phyloP scores from a whole-genome alignment of 768 basidiomycete species.

The Rhizopogon sp. region DNA sequence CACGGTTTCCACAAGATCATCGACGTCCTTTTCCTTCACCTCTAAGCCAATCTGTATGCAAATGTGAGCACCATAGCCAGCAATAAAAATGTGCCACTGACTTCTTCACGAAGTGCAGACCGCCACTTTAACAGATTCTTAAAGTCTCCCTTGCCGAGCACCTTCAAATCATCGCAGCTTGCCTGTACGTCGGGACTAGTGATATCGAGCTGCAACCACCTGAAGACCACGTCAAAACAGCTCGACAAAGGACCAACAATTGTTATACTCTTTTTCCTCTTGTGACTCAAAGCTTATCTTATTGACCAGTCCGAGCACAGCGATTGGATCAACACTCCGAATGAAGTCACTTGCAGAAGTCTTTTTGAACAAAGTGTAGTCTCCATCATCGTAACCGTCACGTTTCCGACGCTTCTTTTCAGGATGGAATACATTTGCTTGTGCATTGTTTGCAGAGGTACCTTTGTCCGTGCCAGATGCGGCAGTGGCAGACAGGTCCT shows the following conservation, averaged over 20 bases:
- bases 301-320: slow-evolving; percentile 72
- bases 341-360: slow-evolving; percentile 70
- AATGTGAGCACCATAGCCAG: slow-evolving; percentile 3
- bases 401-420: slow-evolving; percentile 93
- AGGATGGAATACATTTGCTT: slow-evolving; percentile 93
- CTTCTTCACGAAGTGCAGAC: slow-evolving; percentile 81
- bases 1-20: slow-evolving; percentile 70
- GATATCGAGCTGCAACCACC: slow-evolving; percentile 68
- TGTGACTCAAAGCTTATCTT: slow-evolving; percentile 73
- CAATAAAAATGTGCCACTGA: slow-evolving; percentile 20
- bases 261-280: slow-evolving; percentile 77
- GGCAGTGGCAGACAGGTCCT: slow-evolving; percentile 62
- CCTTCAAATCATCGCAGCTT: slow-evolving; percentile 92
- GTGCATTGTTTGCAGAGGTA: slow-evolving; percentile 58
- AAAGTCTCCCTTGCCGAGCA: slow-evolving; percentile 97
- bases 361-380: slow-evolving; percentile 84
- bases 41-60: slow-evolving; percentile 72
- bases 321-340: slow-evolving; percentile 63
- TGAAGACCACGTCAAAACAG: slow-evolving; percentile 22
- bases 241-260: slow-evolving; percentile 3
- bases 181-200: slow-evolving; percentile 77
- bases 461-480: slow-evolving; percentile 44
- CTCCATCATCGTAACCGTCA: slow-evolving; percentile 93
- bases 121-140: slow-evolving; percentile 92
- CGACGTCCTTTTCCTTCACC: slow-evolving; percentile 63